Percentiles rank a stretch among this genome's conserved stretches.
These are phyloP conservation scores for Conidiobolus incongruus DNA, from an alignment of 371 early-diverging fungal genomes.

Conservation along the genomic window DNA sequence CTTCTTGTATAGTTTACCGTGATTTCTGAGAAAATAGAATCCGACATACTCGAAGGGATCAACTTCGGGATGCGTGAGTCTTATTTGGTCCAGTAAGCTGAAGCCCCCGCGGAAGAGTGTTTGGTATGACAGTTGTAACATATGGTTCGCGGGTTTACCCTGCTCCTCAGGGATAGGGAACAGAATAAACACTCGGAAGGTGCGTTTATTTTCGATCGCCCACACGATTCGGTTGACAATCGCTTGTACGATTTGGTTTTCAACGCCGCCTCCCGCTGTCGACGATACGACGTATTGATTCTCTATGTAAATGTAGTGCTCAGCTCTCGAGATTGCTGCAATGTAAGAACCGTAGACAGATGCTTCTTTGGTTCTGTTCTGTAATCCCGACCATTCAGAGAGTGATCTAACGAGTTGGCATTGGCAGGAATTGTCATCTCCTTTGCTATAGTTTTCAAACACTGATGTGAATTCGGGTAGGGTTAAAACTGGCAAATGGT, in stretches of 20 bases:
- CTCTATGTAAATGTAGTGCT: constrained; percentile 79
- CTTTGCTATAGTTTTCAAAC: too few species aligned
- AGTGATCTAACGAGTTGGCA: constrained; percentile 40
- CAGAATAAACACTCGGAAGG: constrained; percentile 61
- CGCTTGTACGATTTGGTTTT: constrained; percentile 34
- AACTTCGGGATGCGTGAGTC: not conserved
- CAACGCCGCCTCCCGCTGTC: constrained; percentile 16
- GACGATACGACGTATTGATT: constrained; percentile 76
- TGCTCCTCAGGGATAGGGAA: constrained; percentile 58
- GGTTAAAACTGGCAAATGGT: constrained; percentile 6
- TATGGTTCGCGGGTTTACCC: constrained; percentile 46
- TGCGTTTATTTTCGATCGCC: constrained; percentile 37
- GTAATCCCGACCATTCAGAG: constrained; percentile 25
- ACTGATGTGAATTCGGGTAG: too few species aligned
- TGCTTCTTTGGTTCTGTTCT: constrained; percentile 31
- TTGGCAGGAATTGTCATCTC: constrained; percentile 15
- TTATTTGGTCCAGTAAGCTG: constrained; percentile 32
- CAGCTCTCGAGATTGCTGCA: constrained; percentile 34
- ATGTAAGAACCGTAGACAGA: constrained; percentile 69
- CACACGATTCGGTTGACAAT: constrained; percentile 48
- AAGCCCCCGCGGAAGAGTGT: constrained; percentile 50
- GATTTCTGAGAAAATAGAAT: not conserved
- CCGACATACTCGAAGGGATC: constrained; percentile 1
- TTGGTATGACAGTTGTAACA: constrained; percentile 59
- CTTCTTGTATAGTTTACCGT: not conserved